Percentiles rank a stretch among this genome's conserved stretches.
Conservation (phyloP, 139 green algal genomes). For the Chlamydomonas incerta region DNA sequence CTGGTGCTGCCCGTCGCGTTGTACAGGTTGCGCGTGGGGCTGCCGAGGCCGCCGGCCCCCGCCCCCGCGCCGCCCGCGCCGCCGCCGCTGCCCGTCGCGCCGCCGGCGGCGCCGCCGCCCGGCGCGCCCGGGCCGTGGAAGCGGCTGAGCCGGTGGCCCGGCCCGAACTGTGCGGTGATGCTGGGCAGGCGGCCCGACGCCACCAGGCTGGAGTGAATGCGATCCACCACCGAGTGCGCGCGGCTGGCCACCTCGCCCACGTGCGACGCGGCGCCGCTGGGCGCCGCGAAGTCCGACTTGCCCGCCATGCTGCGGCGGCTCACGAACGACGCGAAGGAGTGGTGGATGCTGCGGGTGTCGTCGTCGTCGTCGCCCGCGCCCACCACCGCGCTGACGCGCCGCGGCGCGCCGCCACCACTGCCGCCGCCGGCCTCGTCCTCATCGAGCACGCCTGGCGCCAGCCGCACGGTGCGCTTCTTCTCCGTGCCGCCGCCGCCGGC, state of each 20-base stretch:
- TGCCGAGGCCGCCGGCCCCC: too few species aligned
- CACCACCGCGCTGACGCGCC: neutral
- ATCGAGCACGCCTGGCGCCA: too few species aligned
- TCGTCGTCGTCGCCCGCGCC: neutral
- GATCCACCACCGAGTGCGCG: neutral
- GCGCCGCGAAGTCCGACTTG: neutral
- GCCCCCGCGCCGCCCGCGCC: neutral
- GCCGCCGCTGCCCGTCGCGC: neutral
- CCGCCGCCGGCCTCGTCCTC: too few species aligned
- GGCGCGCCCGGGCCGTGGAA: neutral
- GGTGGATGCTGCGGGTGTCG: neutral
- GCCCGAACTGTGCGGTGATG: neutral
- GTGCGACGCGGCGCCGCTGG: neutral
- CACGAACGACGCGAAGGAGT: constrained; percentile 15
- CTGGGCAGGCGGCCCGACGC: neutral
- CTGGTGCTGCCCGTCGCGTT: too few species aligned
- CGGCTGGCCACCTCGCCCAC: neutral
- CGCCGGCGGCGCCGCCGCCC: too few species aligned
- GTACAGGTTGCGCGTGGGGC: too few species aligned
- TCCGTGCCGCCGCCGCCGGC: too few species aligned
- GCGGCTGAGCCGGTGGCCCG: neutral
- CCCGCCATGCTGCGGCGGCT: neutral
- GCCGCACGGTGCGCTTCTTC: too few species aligned
- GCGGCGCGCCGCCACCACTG: too few species aligned
- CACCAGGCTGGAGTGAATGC: constrained; percentile 20